Conservation (phyloP, 495 filamentous ascomycete genomes). For the Xylaria intraflava region DNA sequence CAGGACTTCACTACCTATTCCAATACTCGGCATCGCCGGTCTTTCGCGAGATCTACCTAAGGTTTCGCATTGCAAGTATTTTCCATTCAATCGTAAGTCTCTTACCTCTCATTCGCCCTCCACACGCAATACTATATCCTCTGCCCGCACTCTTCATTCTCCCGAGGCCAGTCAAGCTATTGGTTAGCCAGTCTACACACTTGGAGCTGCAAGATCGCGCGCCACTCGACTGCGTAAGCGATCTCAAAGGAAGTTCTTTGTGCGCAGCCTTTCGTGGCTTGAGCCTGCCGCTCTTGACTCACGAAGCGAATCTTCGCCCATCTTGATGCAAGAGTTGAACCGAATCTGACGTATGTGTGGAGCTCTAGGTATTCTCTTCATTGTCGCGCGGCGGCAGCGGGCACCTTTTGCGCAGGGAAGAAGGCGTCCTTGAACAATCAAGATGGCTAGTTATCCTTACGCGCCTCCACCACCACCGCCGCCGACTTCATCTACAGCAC, state of each 20-base stretch:
- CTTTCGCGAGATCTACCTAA: neutral
- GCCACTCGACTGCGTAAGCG: neutral
- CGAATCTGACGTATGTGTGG: neutral
- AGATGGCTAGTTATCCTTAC: slow-evolving; percentile 45
- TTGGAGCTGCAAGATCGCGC: neutral
- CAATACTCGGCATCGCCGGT: neutral
- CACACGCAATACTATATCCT: neutral
- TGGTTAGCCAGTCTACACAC: neutral
- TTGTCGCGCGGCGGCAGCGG: neutral
- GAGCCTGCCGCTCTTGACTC: neutral
- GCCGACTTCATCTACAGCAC: slow-evolving; percentile 33
- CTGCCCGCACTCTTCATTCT: neutral
- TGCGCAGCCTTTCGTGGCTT: neutral
- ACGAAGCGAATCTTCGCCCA: neutral
- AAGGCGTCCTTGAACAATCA: slow-evolving; percentile 7
- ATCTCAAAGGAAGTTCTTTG: neutral
- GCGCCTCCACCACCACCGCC: slow-evolving; percentile 50
- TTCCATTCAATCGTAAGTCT: neutral
- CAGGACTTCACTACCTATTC: neutral
- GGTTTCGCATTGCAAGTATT: neutral
- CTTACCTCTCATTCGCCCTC: neutral
- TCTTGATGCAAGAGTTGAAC: neutral
- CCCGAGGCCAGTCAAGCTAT: neutral
- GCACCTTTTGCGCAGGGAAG: neutral
- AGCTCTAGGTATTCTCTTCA: neutral